Conservation (phyloP, 306 rosid genomes). For the Prunus mume region DNA sequence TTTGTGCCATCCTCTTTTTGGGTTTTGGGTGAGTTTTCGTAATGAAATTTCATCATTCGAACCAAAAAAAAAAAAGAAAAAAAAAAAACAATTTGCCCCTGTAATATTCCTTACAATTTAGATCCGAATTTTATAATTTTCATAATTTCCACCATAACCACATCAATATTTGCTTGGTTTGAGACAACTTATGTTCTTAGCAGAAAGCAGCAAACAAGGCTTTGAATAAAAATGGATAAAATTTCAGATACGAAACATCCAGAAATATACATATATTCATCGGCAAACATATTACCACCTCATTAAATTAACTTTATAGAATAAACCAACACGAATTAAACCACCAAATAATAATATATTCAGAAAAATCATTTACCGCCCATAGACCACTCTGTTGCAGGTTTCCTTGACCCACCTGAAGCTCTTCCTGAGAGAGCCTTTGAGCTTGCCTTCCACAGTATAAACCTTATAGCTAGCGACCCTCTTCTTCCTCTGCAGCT, state of each 20-base stretch:
- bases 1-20: no score
- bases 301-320: background rate
- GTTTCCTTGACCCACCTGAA: conserved; percentile 85
- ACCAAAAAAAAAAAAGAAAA: no score
- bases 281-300: background rate
- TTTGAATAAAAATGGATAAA: background rate
- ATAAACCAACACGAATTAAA: conserved; percentile 1
- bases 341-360: background rate
- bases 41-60: no score
- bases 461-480: conserved; percentile 94
- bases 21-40: no score
- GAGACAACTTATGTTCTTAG: background rate
- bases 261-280: conserved; percentile 1
- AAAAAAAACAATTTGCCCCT: no score
- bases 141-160: background rate
- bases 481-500: conserved; percentile 87
- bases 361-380: conserved; percentile 45
- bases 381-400: conserved; percentile 64
- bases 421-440: conserved; percentile 78
- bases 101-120: no score
- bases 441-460: conserved; percentile 81
- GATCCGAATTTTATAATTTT: background rate
- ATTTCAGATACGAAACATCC: background rate
- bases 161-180: background rate
- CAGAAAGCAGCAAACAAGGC: background rate